Evolutionary conservation across 2,329 filamentous ascomycete species (phyloP).

Genomic region (Penicillium sp.): DNA sequence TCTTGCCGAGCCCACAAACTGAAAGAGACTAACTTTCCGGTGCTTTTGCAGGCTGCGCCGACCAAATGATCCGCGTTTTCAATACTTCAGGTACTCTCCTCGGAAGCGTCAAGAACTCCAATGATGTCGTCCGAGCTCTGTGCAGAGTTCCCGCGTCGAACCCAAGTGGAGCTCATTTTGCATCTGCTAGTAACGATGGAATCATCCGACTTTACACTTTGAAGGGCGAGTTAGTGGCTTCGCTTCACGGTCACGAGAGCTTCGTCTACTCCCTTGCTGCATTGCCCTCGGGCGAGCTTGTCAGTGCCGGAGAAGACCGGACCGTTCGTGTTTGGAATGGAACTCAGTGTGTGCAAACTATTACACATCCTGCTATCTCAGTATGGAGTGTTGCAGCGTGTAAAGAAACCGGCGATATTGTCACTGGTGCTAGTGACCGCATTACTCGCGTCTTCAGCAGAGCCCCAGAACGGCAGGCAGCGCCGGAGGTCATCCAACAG

Average conservation of each 20-base stretch:
- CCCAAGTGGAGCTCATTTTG: constrained; percentile 84
- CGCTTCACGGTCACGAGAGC: constrained; percentile 84
- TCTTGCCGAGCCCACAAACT: neutral
- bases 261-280: constrained; percentile 87
- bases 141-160: constrained; percentile 76
- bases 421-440: constrained; percentile 88
- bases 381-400: constrained; percentile 92
- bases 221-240: constrained; percentile 71
- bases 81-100: constrained; percentile 64
- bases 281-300: constrained; percentile 79
- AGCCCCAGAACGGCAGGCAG: constrained; percentile 67
- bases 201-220: constrained; percentile 84
- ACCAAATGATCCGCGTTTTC: constrained; percentile 85
- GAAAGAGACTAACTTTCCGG: neutral
- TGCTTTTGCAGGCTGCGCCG: constrained; percentile 66
- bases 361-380: constrained; percentile 94
- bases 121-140: constrained; percentile 84
- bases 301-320: constrained; percentile 92
- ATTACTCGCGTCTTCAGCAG: constrained; percentile 82
- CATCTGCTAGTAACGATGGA: constrained; percentile 90
- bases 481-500: constrained; percentile 64
- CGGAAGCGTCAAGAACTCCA: constrained; percentile 66
- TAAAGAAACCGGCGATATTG: constrained; percentile 80
- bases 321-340: constrained; percentile 88
- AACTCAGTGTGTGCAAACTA: constrained; percentile 83